Conservation (phyloP, 2,329 filamentous ascomycete genomes). For the Apiospora kogelbergensis region DNA sequence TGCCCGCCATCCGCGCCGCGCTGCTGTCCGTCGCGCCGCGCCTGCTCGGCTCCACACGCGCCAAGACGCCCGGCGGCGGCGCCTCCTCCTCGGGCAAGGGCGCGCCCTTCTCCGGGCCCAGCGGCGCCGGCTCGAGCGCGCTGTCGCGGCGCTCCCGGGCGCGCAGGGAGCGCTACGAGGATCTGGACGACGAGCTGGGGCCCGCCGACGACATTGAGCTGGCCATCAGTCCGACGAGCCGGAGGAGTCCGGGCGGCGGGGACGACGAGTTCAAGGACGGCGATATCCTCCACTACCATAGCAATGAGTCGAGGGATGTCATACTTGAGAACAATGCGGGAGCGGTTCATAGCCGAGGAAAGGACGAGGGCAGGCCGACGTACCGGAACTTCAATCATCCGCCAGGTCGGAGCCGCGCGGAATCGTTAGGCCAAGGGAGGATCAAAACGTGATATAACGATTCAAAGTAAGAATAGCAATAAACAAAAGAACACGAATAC, state of each 20-base stretch:
- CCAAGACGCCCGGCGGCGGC: background rate
- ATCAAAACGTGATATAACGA: background rate
- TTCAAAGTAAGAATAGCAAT: background rate
- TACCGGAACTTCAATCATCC: background rate
- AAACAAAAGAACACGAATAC: background rate
- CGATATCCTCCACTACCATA: background rate
- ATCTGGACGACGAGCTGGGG: background rate
- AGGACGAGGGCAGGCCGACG: background rate
- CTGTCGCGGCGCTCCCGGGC: background rate
- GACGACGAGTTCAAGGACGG: background rate
- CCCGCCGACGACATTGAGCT: background rate
- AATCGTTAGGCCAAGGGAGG: background rate
- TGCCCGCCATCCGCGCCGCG: constrained; percentile 11
- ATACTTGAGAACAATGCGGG: background rate
- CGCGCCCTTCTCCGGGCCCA: background rate
- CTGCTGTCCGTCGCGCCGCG: constrained; percentile 5
- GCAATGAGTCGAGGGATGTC: background rate
- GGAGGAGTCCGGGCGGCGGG: background rate
- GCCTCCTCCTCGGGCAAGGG: constrained; percentile 1
- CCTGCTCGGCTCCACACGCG: constrained; percentile 5
- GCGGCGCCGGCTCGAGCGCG: background rate
- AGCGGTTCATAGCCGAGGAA: background rate
- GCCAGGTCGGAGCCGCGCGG: background rate
- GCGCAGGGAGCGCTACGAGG: background rate
- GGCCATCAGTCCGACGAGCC: background rate